Conservation (phyloP, 352 stramenopile species). For the Pythium brassicae region DNA sequence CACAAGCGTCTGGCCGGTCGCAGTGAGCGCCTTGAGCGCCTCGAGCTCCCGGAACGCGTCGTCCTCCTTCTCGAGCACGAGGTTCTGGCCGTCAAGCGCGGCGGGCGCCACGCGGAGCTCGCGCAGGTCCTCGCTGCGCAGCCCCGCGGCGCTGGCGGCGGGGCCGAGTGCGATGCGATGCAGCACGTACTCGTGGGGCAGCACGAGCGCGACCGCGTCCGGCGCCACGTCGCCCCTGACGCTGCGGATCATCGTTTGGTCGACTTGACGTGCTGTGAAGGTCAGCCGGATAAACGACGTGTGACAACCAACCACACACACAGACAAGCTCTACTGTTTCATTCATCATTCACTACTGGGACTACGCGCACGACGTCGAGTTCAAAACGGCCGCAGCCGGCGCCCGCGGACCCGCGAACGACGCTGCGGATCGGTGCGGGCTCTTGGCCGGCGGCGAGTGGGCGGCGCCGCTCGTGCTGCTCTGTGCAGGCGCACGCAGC, state of each 20-base stretch:
- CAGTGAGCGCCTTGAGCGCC: constrained; percentile 12
- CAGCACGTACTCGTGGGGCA: constrained; percentile 63
- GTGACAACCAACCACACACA: too few species aligned
- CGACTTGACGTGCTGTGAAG: too few species aligned
- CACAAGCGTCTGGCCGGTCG: constrained; percentile 12
- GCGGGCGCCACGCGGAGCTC: constrained; percentile 40
- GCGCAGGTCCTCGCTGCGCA: constrained; percentile 50
- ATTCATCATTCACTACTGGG: not conserved
- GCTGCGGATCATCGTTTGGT: constrained; percentile 50
- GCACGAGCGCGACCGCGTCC: constrained; percentile 27
- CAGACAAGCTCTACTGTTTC: not conserved
- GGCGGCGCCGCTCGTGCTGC: constrained; percentile 1
- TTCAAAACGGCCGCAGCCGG: constrained; percentile 3
- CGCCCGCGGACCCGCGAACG: constrained; percentile 1
- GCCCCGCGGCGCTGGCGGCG: constrained; percentile 8
- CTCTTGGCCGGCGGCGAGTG: not conserved
- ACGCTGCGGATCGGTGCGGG: not conserved
- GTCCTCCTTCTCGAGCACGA: constrained; percentile 64
- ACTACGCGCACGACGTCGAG: constrained; percentile 6
- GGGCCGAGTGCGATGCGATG: constrained; percentile 27
- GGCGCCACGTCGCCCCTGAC: constrained; percentile 39
- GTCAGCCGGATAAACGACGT: too few species aligned
- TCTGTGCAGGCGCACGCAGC: not conserved
- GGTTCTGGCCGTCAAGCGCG: constrained; percentile 34
- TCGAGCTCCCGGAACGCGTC: constrained; percentile 73